A percentile compares a stretch with the other conserved stretches of the same genome.
Evolutionary conservation across 768 basidiomycete species (phyloP).

Genomic region (Leccinum arenicola): DNA sequence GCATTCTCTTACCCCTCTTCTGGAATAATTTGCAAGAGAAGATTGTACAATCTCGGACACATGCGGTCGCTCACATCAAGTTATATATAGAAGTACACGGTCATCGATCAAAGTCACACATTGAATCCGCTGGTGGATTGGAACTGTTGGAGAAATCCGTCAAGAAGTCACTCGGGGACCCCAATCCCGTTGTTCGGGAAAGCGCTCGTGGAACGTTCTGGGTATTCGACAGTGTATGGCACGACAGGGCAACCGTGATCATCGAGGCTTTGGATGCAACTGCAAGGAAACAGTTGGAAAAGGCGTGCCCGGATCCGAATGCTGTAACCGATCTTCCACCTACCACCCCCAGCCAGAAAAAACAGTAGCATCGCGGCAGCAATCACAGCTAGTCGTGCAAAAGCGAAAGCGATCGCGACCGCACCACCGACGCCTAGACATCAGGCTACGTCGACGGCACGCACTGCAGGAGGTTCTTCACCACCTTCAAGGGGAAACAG

Average conservation of each 20-base stretch:
- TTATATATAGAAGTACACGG: slow-evolving; percentile 75
- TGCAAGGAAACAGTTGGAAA: slow-evolving; percentile 83
- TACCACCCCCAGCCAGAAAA: slow-evolving; percentile 62
- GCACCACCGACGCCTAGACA: slow-evolving; percentile 79
- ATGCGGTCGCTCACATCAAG: slow-evolving; percentile 66
- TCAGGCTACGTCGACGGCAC: slow-evolving; percentile 73
- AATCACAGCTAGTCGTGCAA: slow-evolving; percentile 87
- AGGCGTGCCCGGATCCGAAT: slow-evolving; percentile 67
- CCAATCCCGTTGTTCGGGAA: slow-evolving; percentile 79
- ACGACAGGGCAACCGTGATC: slow-evolving; percentile 60
- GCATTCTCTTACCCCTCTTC: slow-evolving; percentile 64
- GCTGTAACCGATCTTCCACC: slow-evolving; percentile 39
- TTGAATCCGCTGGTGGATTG: slow-evolving; percentile 66
- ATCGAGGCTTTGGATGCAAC: slow-evolving; percentile 63
- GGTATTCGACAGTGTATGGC: slow-evolving; percentile 77
- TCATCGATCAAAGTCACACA: slow-evolving; percentile 52
- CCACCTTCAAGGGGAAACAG: slow-evolving; percentile 39
- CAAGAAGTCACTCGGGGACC: slow-evolving; percentile 70
- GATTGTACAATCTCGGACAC: slow-evolving; percentile 69
- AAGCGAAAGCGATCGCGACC: slow-evolving; percentile 78
- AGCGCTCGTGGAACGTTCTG: slow-evolving; percentile 73
- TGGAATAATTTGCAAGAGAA: slow-evolving; percentile 76
- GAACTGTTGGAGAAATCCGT: slow-evolving; percentile 74
- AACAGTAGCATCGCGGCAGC: slow-evolving; percentile 79
- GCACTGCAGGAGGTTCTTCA: slow-evolving; percentile 45